Evolutionary conservation across 2,329 filamentous ascomycete genomes (phyloP).

Genomic region (Penicillium expansum): DNA sequence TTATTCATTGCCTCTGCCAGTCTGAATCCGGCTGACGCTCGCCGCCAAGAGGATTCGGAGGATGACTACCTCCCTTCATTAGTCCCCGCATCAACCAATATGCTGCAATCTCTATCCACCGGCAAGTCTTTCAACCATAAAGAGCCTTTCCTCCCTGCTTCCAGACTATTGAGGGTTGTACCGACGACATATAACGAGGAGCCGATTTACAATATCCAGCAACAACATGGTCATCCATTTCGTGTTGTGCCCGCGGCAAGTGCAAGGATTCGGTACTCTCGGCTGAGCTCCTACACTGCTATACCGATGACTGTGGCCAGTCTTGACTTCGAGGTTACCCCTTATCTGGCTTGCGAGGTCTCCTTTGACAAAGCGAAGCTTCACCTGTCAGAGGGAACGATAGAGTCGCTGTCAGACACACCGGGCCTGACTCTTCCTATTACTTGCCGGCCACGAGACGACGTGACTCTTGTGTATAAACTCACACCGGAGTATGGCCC

Average conservation of each 20-base stretch:
- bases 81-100: conserved; percentile 56
- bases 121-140: conserved; percentile 49
- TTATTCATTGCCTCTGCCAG: conserved; percentile 53
- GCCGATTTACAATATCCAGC: conserved; percentile 53
- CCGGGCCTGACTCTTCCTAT: conserved; percentile 39
- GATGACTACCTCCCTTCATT: conserved; percentile 55
- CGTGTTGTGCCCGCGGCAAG: conserved; percentile 56
- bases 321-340: conserved; percentile 56
- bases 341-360: conserved; percentile 51
- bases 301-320: conserved; percentile 51
- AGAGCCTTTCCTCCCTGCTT: conserved; percentile 56
- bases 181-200: conserved; percentile 51
- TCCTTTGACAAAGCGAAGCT: conserved; percentile 50
- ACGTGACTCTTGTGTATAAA: conserved; percentile 58
- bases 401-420: conserved; percentile 43
- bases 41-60: conserved; percentile 37
- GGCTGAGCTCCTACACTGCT: conserved; percentile 43
- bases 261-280: conserved; percentile 56
- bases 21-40: conserved; percentile 44
- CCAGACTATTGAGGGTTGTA: conserved; percentile 56
- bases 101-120: conserved; percentile 55
- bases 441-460: conserved; percentile 52
- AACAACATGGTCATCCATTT: conserved; percentile 53
- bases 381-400: conserved; percentile 46
- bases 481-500: conserved; percentile 42